Percentiles rank a stretch among this genome's conserved stretches.
These are phyloP conservation scores for Quercus suber DNA, from an alignment of 306 rosid species.

Conservation along the genomic window DNA sequence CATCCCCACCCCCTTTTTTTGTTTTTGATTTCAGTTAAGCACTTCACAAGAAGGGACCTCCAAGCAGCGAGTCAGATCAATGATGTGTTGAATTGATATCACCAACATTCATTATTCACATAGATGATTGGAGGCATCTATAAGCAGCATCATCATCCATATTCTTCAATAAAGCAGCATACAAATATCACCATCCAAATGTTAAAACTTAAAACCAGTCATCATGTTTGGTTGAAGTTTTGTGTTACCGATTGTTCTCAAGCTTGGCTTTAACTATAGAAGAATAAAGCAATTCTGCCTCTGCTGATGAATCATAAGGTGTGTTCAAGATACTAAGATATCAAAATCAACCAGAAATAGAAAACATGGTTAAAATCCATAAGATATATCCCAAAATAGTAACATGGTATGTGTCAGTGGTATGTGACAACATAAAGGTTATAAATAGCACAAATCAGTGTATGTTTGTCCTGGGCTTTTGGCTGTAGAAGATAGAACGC, in stretches of 20 bases:
- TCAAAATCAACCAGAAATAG: slow-evolving; percentile 18
- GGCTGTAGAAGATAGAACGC: neutral
- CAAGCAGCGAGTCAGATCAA: too few relatives aligned
- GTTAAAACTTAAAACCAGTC: slow-evolving; percentile 57
- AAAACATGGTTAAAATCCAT: neutral
- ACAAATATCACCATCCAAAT: neutral
- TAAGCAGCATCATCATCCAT: neutral
- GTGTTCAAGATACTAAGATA: slow-evolving; percentile 49
- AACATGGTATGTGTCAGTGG: neutral
- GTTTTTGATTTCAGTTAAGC: neutral
- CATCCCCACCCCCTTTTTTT: too few relatives aligned
- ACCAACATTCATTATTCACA: too few relatives aligned
- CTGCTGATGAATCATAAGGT: slow-evolving; percentile 70
- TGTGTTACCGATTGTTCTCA: slow-evolving; percentile 82
- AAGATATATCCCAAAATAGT: neutral
- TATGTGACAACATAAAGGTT: neutral
- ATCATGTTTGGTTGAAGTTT: slow-evolving; percentile 61
- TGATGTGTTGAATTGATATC: too few relatives aligned
- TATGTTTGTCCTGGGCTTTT: neutral
- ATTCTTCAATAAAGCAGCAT: neutral
- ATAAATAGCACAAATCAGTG: neutral
- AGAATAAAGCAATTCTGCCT: slow-evolving; percentile 73
- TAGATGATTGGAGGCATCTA: too few relatives aligned
- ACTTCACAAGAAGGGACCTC: neutral
- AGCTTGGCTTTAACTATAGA: slow-evolving; percentile 18